Base-by-base conservation (phyloP, 2,329 filamentous ascomycete species). In the Sclerotinia subarctica region DNA sequence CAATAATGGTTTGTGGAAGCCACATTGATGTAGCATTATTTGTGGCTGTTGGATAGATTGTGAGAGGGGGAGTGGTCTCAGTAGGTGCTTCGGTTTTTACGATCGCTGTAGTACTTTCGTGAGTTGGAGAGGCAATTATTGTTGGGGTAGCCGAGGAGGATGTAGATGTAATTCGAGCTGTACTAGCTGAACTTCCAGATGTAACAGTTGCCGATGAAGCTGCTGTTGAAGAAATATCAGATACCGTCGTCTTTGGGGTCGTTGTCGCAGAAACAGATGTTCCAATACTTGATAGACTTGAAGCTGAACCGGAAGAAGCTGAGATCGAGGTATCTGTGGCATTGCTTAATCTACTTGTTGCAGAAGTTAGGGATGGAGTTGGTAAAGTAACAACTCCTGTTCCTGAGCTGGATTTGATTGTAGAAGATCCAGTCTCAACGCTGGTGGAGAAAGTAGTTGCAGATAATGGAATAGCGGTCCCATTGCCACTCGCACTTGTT, bases 1-100 rank as follows among this genome's bases (percentile, higher is more conserved):
- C 72, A 63, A 76, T 54, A 17, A 69, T 68, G 2, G 69, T 63
- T 46, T 52, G 47, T 42, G 67, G 63, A 52, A 77, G 67, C 73
- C 73, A 76, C 65, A 72, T 69, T 11, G 72, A 70, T 21, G 74
- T 72, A 17, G 64, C 68, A 26, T 67, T 70, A 35, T 76, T 72
- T n/a, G 75, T 75, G 19, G 68, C 70, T 38, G 73, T 75, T 64
- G 76, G 75, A 2, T 59, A 44, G 59, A 76, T 68, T 7, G 67
- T 70, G 21, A 68, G 53, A 26, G 68, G 69, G 6, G 66, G 29
- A 10, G 65, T 47, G n/a, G 66, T 64, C 32, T 72, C 59, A 17
- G 49, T 49, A 46, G 69, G 57, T 4, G 59, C 19, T 21, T 67
- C 29, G 15, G 67, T 64, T 29, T 70, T 64, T 4, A 59, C 51